Evolutionary conservation across 2,329 filamentous ascomycete species (phyloP), one percentile per base, ranked within the genome.

Genomic region (Alternaria sp.): DNA sequence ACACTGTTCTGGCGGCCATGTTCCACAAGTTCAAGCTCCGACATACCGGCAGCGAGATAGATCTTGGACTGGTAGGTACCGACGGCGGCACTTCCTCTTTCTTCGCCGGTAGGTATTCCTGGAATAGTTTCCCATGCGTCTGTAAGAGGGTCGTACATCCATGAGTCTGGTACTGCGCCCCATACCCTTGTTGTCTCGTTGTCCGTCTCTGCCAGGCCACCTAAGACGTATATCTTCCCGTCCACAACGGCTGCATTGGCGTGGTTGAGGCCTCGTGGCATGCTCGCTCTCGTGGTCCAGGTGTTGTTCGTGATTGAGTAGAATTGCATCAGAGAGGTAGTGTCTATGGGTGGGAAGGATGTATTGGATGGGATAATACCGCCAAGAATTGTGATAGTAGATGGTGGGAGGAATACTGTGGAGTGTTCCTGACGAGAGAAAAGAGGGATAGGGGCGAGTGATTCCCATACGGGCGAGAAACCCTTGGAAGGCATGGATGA

Each of bases 401-500:
- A 64, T 6, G 69, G 71, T 10, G 67, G 62, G 3, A 74, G 54
- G 50, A 68, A 69, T 11, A 74, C 46, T 1, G 71, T 73, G 4
- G 62, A 66, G 50, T 75, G 73, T 59, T 75, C 73, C 66, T 75
- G 73, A n/a, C 70, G 65, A 12, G 72, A 43, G 2, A 44, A 28
- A 9, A 70, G 11, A 2, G 71, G 57, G n/a, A 72, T 67, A 25
- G 63, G 40, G 6, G 67, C 55, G 6, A 75, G 67, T 17, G 62
- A n/a, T 15, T 25, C 58, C 69, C 70, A 71, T 58, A 57, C 49
- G 17, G 62, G 40, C 5, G 21, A 25, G 6, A 43, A 32, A 17
- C 3, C 5, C 15, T n/a, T 30, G 12, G 23, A 46, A 11, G 49
- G 49, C 23, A 32, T 32, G n/a, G 30, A 52, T 52, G 28, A 52